A percentile compares a stretch with the other conserved stretches of the same genome.
phyloP scores from a whole-genome alignment of 2,329 filamentous ascomycete genomes.

The Aureobasidium leucospermi region DNA sequence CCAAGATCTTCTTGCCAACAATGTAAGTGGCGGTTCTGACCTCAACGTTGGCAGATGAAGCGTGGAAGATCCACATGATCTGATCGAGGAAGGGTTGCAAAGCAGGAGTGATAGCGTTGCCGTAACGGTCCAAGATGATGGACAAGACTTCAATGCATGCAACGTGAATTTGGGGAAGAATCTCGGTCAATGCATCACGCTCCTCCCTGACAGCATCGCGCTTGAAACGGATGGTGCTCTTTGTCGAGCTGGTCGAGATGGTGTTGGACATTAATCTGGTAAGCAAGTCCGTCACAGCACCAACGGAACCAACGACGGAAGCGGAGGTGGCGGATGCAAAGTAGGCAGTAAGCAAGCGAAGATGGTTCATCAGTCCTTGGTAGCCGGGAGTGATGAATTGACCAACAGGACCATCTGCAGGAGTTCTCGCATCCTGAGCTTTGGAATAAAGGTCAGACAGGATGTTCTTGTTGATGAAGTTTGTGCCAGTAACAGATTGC shows the following conservation, averaged over 20 bases:
- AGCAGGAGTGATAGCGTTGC: slow-evolving; percentile 50
- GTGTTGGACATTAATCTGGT: slow-evolving; percentile 62
- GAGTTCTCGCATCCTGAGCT: neutral
- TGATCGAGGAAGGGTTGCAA: slow-evolving; percentile 63
- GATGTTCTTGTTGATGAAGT: slow-evolving; percentile 10
- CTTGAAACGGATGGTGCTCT: slow-evolving; percentile 51
- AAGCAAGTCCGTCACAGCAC: slow-evolving; percentile 59
- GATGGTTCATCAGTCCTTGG: slow-evolving; percentile 59
- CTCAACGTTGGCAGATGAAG: slow-evolving; percentile 41
- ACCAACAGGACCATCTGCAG: slow-evolving; percentile 7
- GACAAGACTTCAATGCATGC: slow-evolving; percentile 59
- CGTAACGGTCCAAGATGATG: slow-evolving; percentile 52
- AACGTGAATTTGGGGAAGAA: slow-evolving; percentile 67
- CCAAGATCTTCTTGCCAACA: slow-evolving; percentile 51
- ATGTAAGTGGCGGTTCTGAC: slow-evolving; percentile 57
- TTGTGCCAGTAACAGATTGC: slow-evolving; percentile 49
- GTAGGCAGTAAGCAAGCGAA: slow-evolving; percentile 58
- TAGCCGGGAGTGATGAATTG: slow-evolving; percentile 56
- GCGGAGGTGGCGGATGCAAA: slow-evolving; percentile 58
- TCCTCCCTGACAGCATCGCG: slow-evolving; percentile 71
- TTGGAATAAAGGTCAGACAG: neutral
- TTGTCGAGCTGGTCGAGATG: slow-evolving; percentile 34
- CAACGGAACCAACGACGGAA: slow-evolving; percentile 60
- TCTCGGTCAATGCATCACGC: slow-evolving; percentile 67
- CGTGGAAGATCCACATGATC: slow-evolving; percentile 59